Percentiles rank a stretch among this genome's conserved stretches.
phyloP scores from a whole-genome alignment of 768 basidiomycete species.

The Melanogaster broomeanus region DNA sequence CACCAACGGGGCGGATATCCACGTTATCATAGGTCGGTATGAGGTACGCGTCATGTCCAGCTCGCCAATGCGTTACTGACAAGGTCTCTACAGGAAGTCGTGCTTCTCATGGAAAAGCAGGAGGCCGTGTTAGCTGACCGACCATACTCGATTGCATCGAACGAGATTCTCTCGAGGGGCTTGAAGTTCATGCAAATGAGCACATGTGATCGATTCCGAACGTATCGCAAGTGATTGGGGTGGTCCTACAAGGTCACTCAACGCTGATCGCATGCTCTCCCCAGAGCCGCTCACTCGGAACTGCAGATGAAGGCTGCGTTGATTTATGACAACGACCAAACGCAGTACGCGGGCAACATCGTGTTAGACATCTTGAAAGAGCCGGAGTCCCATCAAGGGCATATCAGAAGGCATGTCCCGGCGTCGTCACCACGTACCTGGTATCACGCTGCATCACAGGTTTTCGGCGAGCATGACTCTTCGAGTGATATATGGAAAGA shows the following conservation, averaged over 20 bases:
- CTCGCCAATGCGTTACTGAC: not conserved
- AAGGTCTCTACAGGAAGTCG: slow-evolving; percentile 1
- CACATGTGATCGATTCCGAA: slow-evolving; percentile 53
- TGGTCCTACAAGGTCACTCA: not conserved
- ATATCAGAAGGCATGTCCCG: slow-evolving; percentile 32
- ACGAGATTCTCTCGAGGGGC: slow-evolving; percentile 53
- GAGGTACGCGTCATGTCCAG: not conserved
- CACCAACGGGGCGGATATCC: not conserved
- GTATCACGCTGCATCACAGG: not conserved
- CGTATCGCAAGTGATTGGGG: slow-evolving; percentile 48
- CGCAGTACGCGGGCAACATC: slow-evolving; percentile 25
- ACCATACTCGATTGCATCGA: slow-evolving; percentile 49
- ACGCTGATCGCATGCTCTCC: not conserved
- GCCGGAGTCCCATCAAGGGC: slow-evolving; percentile 1
- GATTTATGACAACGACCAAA: slow-evolving; percentile 45
- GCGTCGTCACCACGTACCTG: not conserved
- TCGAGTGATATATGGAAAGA: slow-evolving; percentile 46
- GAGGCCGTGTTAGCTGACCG: slow-evolving; percentile 47
- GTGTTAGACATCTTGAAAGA: slow-evolving; percentile 10
- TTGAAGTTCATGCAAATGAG: slow-evolving; percentile 53
- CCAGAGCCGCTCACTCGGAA: slow-evolving; percentile 51
- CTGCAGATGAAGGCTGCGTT: slow-evolving; percentile 47
- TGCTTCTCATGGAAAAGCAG: slow-evolving; percentile 60
- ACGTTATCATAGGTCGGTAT: slow-evolving; percentile 9
- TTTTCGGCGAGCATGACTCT: slow-evolving; percentile 27